Percentiles rank a stretch among this genome's conserved stretches.
Conservation (phyloP, 768 basidiomycete species). For the Melanogaster broomeanus region DNA sequence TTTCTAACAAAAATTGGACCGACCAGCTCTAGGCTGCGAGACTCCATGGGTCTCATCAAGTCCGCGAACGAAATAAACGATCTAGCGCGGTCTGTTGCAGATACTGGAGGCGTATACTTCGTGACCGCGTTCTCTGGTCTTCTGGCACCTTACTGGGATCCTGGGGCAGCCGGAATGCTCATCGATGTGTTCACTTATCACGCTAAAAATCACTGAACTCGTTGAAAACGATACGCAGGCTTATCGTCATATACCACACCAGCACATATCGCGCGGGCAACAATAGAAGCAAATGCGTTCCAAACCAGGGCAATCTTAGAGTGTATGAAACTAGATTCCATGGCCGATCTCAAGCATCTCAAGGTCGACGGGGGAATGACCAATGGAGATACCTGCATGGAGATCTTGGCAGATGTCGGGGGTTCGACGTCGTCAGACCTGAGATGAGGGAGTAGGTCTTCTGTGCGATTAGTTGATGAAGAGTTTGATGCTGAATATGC, state of each 20-base stretch:
- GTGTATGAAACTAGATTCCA: conserved; percentile 94
- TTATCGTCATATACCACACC: conserved; percentile 88
- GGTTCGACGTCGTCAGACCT: conserved; percentile 89
- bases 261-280: conserved; percentile 91
- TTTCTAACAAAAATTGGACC: not conserved
- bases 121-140: conserved; percentile 97
- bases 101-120: conserved; percentile 91
- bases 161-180: conserved; percentile 81
- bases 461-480: not conserved
- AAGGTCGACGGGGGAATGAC: conserved; percentile 99
- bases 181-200: conserved; percentile 54
- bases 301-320: conserved; percentile 95
- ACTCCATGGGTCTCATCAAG: conserved; percentile 82
- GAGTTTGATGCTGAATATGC: not conserved
- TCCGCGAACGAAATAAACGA: conserved; percentile 83
- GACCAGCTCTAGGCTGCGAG: conserved; percentile 63
- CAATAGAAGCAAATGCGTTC: conserved; percentile 94
- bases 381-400: conserved; percentile 88
- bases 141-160: conserved; percentile 98
- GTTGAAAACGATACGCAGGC: conserved; percentile 37
- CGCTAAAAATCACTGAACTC: not conserved
- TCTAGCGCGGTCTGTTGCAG: conserved; percentile 72
- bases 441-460: conserved; percentile 91
- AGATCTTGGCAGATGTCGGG: conserved; percentile 83
- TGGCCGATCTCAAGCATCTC: conserved; percentile 74